phyloP scores from a whole-genome alignment of 2,329 filamentous ascomycete genomes.

The Talaromyces pinophilus region DNA sequence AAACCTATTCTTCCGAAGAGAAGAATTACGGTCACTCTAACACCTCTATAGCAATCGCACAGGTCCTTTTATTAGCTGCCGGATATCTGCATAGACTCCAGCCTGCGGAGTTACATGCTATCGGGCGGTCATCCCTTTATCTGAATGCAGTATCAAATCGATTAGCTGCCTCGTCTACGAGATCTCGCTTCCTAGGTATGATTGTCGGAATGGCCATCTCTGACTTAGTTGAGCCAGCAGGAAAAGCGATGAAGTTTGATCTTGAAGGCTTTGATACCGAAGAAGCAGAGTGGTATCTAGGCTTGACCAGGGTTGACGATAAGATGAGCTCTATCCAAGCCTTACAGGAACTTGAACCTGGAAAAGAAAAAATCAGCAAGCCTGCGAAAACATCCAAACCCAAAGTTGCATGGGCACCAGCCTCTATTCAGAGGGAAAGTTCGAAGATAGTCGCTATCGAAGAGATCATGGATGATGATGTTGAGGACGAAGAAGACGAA shows the following conservation, averaged over 20 bases:
- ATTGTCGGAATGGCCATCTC: slow-evolving; percentile 75
- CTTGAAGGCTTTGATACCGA: slow-evolving; percentile 73
- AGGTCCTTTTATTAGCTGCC: slow-evolving; percentile 74
- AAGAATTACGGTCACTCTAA: slow-evolving; percentile 26
- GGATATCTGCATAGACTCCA: slow-evolving; percentile 71
- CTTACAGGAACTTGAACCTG: slow-evolving; percentile 38
- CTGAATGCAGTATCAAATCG: slow-evolving; percentile 81
- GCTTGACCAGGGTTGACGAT: slow-evolving; percentile 65
- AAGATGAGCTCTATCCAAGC: slow-evolving; percentile 59
- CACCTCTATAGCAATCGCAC: slow-evolving; percentile 66
- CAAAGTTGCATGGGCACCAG: background rate
- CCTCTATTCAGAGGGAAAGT: background rate
- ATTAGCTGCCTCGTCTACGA: slow-evolving; percentile 71
- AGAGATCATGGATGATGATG: slow-evolving; percentile 61
- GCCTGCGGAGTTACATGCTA: slow-evolving; percentile 65
- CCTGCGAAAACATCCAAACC: slow-evolving; percentile 21
- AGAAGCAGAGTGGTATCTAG: slow-evolving; percentile 75
- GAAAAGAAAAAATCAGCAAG: slow-evolving; percentile 24
- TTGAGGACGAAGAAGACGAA: slow-evolving; percentile 62
- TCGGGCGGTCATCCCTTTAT: slow-evolving; percentile 72
- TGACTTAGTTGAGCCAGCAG: slow-evolving; percentile 63
- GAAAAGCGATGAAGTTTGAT: slow-evolving; percentile 77
- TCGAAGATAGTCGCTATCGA: slow-evolving; percentile 59
- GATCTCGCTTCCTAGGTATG: slow-evolving; percentile 84
- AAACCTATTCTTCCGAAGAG: slow-evolving; percentile 21